Conservation (phyloP, 176 grass and related monocot species). For the Avena sativa region DNA sequence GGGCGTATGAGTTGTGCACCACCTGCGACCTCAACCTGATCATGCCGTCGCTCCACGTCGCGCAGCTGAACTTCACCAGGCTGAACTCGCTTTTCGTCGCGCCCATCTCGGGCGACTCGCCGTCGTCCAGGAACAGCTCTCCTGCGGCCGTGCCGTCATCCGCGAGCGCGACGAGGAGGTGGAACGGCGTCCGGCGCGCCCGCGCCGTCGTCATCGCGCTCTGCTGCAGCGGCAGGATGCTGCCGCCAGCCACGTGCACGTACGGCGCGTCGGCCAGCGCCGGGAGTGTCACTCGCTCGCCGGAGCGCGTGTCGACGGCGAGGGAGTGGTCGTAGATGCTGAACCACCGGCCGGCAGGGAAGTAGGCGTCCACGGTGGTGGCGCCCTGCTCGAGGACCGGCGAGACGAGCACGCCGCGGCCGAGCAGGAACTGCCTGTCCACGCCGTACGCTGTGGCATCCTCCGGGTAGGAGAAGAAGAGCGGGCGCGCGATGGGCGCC, state of each 20-base stretch:
- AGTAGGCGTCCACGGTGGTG: slow-evolving; percentile 62
- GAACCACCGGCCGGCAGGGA: slow-evolving; percentile 76
- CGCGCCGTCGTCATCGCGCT: slow-evolving; percentile 50
- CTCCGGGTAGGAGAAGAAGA: not conserved
- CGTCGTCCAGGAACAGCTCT: slow-evolving; percentile 74
- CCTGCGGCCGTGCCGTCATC: slow-evolving; percentile 48
- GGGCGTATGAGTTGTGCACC: slow-evolving; percentile 53
- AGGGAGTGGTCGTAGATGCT: slow-evolving; percentile 61
- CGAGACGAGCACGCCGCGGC: not conserved
- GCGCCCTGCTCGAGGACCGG: slow-evolving; percentile 47
- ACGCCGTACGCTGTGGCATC: not conserved
- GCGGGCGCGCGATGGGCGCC: not conserved
- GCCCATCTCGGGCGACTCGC: slow-evolving; percentile 72
- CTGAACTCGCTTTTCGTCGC: slow-evolving; percentile 40
- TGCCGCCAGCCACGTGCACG: slow-evolving; percentile 69
- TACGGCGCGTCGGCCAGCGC: slow-evolving; percentile 62
- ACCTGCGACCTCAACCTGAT: slow-evolving; percentile 59
- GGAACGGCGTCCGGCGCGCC: slow-evolving; percentile 50
- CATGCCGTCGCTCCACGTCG: not conserved
- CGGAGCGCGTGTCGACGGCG: not conserved
- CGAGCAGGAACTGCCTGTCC: not conserved
- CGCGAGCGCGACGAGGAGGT: slow-evolving; percentile 62
- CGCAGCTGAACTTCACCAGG: slow-evolving; percentile 53
- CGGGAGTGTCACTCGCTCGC: slow-evolving; percentile 46
- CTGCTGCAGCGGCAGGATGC: slow-evolving; percentile 63